Evolutionary conservation across 2,329 filamentous ascomycete species (phyloP).

Genomic region (Basipetospora chlamydospora): DNA sequence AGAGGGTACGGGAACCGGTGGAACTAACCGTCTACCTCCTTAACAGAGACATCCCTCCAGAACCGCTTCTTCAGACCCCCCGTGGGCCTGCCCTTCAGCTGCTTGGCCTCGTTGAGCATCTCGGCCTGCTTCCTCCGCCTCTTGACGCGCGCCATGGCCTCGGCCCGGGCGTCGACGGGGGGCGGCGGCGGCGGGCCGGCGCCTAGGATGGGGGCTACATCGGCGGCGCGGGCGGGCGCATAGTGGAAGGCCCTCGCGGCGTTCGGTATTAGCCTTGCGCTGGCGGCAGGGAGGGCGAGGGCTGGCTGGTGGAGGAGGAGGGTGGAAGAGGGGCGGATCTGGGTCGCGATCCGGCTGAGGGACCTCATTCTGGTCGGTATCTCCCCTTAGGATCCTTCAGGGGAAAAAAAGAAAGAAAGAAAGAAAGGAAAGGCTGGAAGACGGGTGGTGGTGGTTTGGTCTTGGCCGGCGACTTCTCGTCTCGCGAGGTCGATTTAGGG

Average conservation of each 20-base stretch:
- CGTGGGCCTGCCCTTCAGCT: slow-evolving; percentile 19
- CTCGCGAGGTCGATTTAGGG: too few relatives aligned
- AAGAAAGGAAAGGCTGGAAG: too few relatives aligned
- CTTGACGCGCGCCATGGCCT: slow-evolving; percentile 24
- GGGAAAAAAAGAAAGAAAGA: too few relatives aligned
- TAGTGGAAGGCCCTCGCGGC: too few relatives aligned
- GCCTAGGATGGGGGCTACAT: slow-evolving; percentile 37
- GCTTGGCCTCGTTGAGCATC: slow-evolving; percentile 35
- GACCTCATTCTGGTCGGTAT: slow-evolving; percentile 2
- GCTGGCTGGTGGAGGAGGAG: too few relatives aligned
- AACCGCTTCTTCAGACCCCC: slow-evolving; percentile 54
- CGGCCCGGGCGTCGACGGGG: slow-evolving; percentile 24
- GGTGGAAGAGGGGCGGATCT: background rate
- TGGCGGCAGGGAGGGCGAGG: slow-evolving; percentile 13
- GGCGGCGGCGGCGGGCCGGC: slow-evolving; percentile 45
- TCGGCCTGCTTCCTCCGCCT: slow-evolving; percentile 39
- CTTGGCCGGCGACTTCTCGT: too few relatives aligned
- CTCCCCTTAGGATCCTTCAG: too few relatives aligned
- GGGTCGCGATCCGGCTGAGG: background rate
- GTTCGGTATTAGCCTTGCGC: slow-evolving; percentile 12
- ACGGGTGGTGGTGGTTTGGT: too few relatives aligned
- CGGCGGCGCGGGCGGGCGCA: slow-evolving; percentile 15
- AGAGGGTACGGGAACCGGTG: too few relatives aligned
- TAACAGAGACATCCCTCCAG: slow-evolving; percentile 72
- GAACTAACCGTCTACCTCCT: slow-evolving; percentile 47